Percentiles rank a stretch among this genome's conserved stretches.
Evolutionary conservation across 345 rosid species (phyloP).

Genomic region (Lagerstroemia speciosa): DNA sequence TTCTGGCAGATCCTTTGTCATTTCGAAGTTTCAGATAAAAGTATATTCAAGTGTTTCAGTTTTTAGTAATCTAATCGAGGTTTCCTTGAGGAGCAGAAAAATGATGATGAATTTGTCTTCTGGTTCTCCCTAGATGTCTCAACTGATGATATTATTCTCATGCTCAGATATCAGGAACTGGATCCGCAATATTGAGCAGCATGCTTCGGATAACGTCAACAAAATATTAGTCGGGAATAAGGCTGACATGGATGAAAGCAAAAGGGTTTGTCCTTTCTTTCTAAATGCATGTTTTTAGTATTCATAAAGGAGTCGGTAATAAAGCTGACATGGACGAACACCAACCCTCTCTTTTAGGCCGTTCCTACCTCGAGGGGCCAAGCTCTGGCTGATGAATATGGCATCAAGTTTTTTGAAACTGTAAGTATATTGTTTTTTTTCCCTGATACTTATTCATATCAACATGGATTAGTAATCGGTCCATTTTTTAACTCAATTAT

Average conservation of each 20-base stretch:
- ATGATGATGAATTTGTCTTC: background rate
- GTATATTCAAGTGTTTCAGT: background rate
- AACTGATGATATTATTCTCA: too few relatives aligned
- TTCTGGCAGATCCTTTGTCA: too few relatives aligned
- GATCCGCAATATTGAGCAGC: slow-evolving; percentile 97
- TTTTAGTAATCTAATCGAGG: too few relatives aligned
- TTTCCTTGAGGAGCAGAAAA: too few relatives aligned
- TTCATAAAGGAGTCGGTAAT: too few relatives aligned
- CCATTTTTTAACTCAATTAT: too few relatives aligned
- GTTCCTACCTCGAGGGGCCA: slow-evolving; percentile 72
- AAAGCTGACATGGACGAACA: too few relatives aligned
- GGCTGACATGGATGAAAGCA: slow-evolving; percentile 99
- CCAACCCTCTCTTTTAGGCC: slow-evolving; percentile 28
- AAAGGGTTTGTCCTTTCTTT: slow-evolving; percentile 44
- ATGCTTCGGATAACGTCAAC: slow-evolving; percentile 95
- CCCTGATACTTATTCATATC: too few relatives aligned
- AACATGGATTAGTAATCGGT: too few relatives aligned
- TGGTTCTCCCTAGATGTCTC: background rate
- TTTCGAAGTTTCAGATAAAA: background rate
- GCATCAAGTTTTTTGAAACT: slow-evolving; percentile 74
- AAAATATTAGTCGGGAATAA: slow-evolving; percentile 92
- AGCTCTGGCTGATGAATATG: slow-evolving; percentile 80
- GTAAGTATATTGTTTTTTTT: slow-evolving; percentile 25
- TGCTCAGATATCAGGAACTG: slow-evolving; percentile 83
- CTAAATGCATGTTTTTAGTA: too few relatives aligned